These are phyloP conservation scores for Beta corolliflora DNA, from an alignment of 179 eudicot species.

Conservation along the genomic window DNA sequence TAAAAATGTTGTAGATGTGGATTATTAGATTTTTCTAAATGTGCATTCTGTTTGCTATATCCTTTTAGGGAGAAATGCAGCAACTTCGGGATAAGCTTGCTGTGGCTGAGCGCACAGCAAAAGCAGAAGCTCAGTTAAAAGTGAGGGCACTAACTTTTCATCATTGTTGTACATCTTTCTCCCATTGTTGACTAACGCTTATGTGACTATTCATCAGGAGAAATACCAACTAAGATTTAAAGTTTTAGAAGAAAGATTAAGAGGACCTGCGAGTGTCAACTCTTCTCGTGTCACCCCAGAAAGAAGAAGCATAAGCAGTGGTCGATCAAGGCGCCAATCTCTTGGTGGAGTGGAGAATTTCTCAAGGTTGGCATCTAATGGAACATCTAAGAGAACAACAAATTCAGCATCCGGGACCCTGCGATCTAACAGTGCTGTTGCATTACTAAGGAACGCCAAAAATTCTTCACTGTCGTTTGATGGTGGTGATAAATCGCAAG, in stretches of 20 bases:
- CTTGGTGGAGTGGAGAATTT: constrained; percentile 63
- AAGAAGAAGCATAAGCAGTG: constrained; percentile 59
- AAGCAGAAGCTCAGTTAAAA: constrained; percentile 86
- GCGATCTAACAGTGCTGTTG: constrained; percentile 33
- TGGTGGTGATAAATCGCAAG: constrained; percentile 39
- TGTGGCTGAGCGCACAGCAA: constrained; percentile 76
- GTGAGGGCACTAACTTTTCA: constrained; percentile 39
- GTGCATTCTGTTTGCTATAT: not conserved
- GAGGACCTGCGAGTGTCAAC: constrained; percentile 39
- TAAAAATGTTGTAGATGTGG: too few species aligned
- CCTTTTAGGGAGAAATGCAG: constrained; percentile 79
- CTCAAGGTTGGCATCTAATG: constrained; percentile 56
- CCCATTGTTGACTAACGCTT: constrained; percentile 13
- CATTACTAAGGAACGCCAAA: constrained; percentile 44
- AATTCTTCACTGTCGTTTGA: constrained; percentile 47
- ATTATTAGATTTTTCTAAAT: not conserved
- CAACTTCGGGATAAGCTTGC: constrained; percentile 84
- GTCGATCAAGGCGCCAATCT: constrained; percentile 61
- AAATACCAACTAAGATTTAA: constrained; percentile 79
- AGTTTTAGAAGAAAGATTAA: constrained; percentile 81
- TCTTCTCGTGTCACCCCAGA: constrained; percentile 41
- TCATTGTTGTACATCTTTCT: not conserved
- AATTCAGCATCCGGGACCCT: constrained; percentile 40
- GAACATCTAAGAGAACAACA: constrained; percentile 46
- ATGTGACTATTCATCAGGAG: constrained; percentile 56